A percentile compares a stretch with the other conserved stretches of the same genome.
These are phyloP conservation scores for Allium fistulosum DNA, from an alignment of 106 monocot species.

Conservation along the genomic window DNA sequence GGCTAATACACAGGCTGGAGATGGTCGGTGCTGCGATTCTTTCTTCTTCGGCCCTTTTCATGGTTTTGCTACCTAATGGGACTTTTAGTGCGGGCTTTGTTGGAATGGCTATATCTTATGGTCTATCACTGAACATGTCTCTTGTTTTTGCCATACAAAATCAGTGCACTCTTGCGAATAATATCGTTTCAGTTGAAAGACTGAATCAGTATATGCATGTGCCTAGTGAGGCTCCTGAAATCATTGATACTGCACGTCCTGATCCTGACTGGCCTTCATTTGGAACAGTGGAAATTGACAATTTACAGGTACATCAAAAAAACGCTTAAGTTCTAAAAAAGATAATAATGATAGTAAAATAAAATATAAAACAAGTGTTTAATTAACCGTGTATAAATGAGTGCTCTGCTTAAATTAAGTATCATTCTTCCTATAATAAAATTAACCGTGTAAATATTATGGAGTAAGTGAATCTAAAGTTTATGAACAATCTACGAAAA, in stretches of 20 bases:
- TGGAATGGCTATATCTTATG: constrained; percentile 94
- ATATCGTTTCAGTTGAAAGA: constrained; percentile 92
- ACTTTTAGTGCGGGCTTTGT: constrained; percentile 88
- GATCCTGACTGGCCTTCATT: constrained; percentile 58
- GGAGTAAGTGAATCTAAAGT: no score
- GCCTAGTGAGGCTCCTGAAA: constrained; percentile 73
- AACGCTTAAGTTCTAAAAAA: no score
- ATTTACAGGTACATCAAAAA: constrained; percentile 47
- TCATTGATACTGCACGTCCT: constrained; percentile 52
- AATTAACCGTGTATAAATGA: no score
- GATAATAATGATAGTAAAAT: no score
- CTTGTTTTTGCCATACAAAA: constrained; percentile 78
- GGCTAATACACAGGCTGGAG: constrained; percentile 88
- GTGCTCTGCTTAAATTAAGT: no score
- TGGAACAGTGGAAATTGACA: constrained; percentile 67
- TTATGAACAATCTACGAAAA: no score
- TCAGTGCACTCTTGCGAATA: constrained; percentile 75
- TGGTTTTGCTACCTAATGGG: constrained; percentile 81
- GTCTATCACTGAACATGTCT: constrained; percentile 79
- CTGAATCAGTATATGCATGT: constrained; percentile 84
- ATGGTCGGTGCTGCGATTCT: constrained; percentile 77
- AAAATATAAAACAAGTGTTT: no score
- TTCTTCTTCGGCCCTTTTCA: constrained; percentile 80
- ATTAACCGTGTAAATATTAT: no score
- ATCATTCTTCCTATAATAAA: no score